Evolutionary conservation across 2,329 filamentous ascomycete species (phyloP), one percentile per base, ranked within the genome.

Genomic region (Nemania sp.): DNA sequence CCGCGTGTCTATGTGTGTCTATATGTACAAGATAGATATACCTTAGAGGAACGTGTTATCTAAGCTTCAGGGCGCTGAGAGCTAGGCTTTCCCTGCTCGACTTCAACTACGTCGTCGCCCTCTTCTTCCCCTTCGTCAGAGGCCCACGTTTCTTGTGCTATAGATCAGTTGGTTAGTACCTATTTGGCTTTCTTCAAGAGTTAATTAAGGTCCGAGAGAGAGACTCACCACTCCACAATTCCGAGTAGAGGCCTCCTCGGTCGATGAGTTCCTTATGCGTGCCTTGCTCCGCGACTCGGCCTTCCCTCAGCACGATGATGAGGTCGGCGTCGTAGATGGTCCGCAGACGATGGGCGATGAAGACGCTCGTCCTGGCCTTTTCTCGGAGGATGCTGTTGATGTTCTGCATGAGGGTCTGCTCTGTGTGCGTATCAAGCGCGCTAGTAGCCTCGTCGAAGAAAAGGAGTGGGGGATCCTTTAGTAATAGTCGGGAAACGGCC

Each of bases 401-500:
- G 72, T 97, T 96, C 62, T 88, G 83, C 80, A 98, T 87, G 51
- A 98, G 81, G 1, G 90, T 90, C 76, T 96, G 91, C 77, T 97
- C 94, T 0, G 94, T 97, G 71, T 97, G 91, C 0, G 94, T 97
- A 73, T 97, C 93, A 35, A 97, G 80, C 1, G 94, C 93, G 49
- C 90, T 94, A 0, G 93, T 97, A 69, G 93, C 94, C 80, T 97
- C 93, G 67, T 97, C 93, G 69, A 97, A 97, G 83, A 97, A 97
- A 0, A 97, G 79, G 29, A 97, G 77, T 1, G 92, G 91, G 3
- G 93, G 92, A 67, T 97, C 91, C 75, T 97, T 97, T 59, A 97
- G 81, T 1, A 97, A 83, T 40, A 97, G 75, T 45, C 93, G 82
- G 25, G 90, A 91, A 21, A 97, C 87, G 0, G 94, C 94, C 11